Base-by-base conservation (phyloP, 2,329 filamentous ascomycete species). In the Nemania sp. region DNA sequence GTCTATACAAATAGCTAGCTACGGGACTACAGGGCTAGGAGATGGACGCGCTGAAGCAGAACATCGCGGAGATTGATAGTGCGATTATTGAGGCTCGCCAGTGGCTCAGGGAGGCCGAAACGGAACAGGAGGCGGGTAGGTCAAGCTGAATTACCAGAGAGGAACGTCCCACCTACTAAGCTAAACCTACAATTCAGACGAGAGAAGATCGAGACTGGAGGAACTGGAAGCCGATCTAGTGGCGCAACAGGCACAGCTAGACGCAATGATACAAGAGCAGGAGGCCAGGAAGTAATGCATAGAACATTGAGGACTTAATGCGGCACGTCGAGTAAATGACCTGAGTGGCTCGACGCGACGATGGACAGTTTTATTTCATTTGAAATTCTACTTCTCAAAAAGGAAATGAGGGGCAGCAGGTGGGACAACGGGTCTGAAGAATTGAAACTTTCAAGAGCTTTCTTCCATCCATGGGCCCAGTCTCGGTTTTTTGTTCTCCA, bases 81-180 rank as follows among this genome's bases (percentile, higher is more conserved):
- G 49, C 52, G 7, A 65, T 65, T 29, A 64, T 64, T n/a, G 61
- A 52, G 15, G 64, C 61, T n/a, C 61, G 58, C 18, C 64, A 60
- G 17, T 65, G 58, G 58, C 51, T 64, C 2, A 46, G 29, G 13
- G 64, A 65, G 45, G 64, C 64, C 12, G 48, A n/a, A 32, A 65
- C 61, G 11, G n/a, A 45, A 2, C 18, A 49, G 17, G 64, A 65
- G 1, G 21, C 9, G 7, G 43, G 64, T 65, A 59, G 29, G 64
- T 45, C 32, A 17, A 35, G 15, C 32, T 47, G n/a, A 47, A 39
- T 21, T 48, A 17, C 5, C 34, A 11, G 10, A 37, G 15, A 20
- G 17, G 6, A n/a, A 34, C 13, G 37, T 20, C 40, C 48, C 47
- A 42, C 43, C 50, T 53, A 59, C 54, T 57, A 15, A 54, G 56